A percentile compares a stretch with the other conserved stretches of the same genome.
phyloP scores from a whole-genome alignment of 495 filamentous ascomycete species.

The Physcia stellaris region DNA sequence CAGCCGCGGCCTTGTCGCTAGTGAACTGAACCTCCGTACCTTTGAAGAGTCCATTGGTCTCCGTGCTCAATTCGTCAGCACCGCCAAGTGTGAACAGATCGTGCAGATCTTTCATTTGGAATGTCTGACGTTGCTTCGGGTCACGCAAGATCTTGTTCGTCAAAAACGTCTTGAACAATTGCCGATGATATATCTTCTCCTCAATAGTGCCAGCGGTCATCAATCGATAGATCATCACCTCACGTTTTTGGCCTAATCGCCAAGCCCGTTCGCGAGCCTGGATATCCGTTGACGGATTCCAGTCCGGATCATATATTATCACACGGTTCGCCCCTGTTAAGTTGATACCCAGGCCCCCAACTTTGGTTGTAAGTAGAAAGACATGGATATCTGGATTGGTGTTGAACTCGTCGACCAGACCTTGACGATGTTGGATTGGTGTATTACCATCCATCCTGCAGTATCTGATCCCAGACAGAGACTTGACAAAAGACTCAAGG shows the following conservation, averaged over 20 bases:
- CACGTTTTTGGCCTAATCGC: conserved; percentile 85
- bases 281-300: conserved; percentile 89
- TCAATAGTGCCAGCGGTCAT: conserved; percentile 98
- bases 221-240: conserved; percentile 85
- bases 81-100: conserved; percentile 76
- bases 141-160: conserved; percentile 89
- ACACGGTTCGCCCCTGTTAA: conserved; percentile 89
- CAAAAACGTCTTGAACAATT: conserved; percentile 94
- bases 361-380: conserved; percentile 87
- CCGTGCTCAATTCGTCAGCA: conserved; percentile 54
- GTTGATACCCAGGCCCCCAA: conserved; percentile 87
- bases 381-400: conserved; percentile 62
- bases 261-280: conserved; percentile 95
- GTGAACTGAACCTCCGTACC: conserved; percentile 60
- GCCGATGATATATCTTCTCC: conserved; percentile 96
- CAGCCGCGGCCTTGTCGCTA: conserved; percentile 22
- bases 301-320: conserved; percentile 95
- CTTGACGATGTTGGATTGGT: conserved; percentile 65
- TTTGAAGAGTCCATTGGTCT: conserved; percentile 74
- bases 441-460: conserved; percentile 90
- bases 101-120: conserved; percentile 73
- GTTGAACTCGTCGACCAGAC: conserved; percentile 85
- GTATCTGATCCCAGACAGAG: conserved; percentile 57
- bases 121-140: conserved; percentile 75
- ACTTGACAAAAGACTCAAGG: conserved; percentile 61